Evolutionary conservation across 2,329 filamentous ascomycete species (phyloP).

Genomic region (Aspergillus jensenii): DNA sequence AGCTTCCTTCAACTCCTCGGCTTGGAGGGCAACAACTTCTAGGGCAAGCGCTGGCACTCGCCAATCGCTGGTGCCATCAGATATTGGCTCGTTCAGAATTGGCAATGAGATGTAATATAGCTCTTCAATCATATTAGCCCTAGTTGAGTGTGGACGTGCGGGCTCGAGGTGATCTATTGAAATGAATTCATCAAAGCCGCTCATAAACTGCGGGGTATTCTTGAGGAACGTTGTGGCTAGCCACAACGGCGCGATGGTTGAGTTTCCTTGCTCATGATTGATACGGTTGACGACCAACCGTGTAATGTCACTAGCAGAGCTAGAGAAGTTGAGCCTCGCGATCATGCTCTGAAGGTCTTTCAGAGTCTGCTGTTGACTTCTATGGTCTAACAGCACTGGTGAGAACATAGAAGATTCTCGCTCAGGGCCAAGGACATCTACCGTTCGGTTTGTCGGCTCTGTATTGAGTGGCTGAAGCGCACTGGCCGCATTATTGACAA

Average conservation of each 20-base stretch:
- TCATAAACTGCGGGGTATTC: conserved; percentile 51
- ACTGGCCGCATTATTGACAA: conserved; percentile 40
- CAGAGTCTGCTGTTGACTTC: conserved; percentile 67
- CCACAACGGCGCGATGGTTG: conserved; percentile 74
- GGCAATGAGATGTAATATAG: conserved; percentile 45
- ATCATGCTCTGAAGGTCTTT: conserved; percentile 60
- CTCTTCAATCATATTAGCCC: conserved; percentile 43
- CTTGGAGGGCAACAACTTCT: conserved; percentile 76
- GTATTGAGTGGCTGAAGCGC: conserved; percentile 29
- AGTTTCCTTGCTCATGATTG: conserved; percentile 57
- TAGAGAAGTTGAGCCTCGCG: conserved; percentile 53
- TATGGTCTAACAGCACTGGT: conserved; percentile 62
- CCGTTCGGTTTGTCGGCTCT: conserved; percentile 21
- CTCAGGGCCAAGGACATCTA: conserved; percentile 28
- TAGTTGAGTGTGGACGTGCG: conserved; percentile 23
- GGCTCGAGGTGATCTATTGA: conserved; percentile 45
- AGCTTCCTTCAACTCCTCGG: conserved; percentile 61
- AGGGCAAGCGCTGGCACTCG: conserved; percentile 74
- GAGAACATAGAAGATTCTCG: conserved; percentile 48
- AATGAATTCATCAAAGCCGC: conserved; percentile 68
- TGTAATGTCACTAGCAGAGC: conserved; percentile 53
- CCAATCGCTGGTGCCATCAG: conserved; percentile 59
- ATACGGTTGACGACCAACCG: conserved; percentile 65
- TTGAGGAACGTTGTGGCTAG: conserved; percentile 71
- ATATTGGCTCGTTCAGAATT: conserved; percentile 38